Evolutionary conservation across 164 flowering plant genomes (phyloP).

Genomic region (Cinnamomum chago): DNA sequence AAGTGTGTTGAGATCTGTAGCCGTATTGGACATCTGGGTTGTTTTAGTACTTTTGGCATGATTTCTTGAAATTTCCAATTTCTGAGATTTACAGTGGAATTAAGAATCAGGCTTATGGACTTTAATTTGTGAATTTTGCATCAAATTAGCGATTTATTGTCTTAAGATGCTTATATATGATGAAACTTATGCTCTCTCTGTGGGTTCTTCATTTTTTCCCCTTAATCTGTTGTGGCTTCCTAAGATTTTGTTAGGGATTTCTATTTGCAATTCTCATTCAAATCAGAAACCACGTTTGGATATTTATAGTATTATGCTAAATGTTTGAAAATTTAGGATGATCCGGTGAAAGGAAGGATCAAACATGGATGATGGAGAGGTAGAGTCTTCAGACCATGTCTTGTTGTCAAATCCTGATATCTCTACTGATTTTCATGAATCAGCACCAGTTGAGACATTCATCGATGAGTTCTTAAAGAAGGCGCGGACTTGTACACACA

Average conservation of each 20-base stretch:
- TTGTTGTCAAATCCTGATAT: neutral
- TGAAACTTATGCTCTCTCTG: neutral
- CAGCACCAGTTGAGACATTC: constrained; percentile 11
- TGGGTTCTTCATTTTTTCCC: neutral
- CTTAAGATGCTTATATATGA: neutral
- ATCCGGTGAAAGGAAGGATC: neutral
- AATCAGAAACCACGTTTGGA: neutral
- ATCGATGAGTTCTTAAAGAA: constrained; percentile 48
- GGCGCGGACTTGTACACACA: constrained; percentile 64
- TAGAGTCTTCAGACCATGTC: constrained; percentile 6
- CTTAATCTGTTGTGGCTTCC: neutral
- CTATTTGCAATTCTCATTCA: neutral
- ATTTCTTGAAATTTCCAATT: neutral
- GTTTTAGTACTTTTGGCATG: neutral
- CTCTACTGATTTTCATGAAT: neutral
- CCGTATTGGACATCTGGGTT: neutral
- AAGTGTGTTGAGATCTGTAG: neutral
- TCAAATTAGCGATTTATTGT: neutral
- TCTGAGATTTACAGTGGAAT: neutral
- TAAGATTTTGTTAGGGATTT: neutral
- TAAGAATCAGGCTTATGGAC: neutral
- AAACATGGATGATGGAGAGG: constrained; percentile 14
- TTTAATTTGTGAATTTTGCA: neutral
- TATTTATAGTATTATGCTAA: neutral
- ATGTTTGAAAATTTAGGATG: constrained; percentile 15